Conservation (phyloP, 306 rosid species). For the Medicago arabica region DNA sequence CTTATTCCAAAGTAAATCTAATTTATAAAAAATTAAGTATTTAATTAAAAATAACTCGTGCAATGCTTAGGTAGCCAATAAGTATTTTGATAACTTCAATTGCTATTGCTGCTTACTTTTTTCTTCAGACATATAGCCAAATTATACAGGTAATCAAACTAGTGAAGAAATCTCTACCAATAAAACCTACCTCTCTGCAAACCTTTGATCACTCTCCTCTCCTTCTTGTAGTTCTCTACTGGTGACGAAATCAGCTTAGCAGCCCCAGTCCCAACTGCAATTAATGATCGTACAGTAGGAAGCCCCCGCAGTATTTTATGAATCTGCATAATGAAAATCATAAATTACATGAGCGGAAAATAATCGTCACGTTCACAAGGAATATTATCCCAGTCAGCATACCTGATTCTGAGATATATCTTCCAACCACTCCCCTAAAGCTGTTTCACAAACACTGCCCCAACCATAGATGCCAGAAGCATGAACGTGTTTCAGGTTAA, state of each 20-base stretch:
- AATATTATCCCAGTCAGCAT: slow-evolving; percentile 33
- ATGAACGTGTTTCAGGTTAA: slow-evolving; percentile 84
- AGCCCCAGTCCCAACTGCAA: slow-evolving; percentile 88
- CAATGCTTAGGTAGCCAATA: background rate
- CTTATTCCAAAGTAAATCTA: background rate
- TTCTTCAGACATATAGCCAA: background rate
- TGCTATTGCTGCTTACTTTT: slow-evolving; percentile 34
- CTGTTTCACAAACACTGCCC: slow-evolving; percentile 87
- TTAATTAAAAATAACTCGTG: slow-evolving; percentile 1
- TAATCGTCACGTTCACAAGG: slow-evolving; percentile 33
- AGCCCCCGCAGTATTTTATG: slow-evolving; percentile 84
- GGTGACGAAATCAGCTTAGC: slow-evolving; percentile 91
- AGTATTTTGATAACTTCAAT: slow-evolving; percentile 17
- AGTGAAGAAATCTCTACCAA: slow-evolving; percentile 32
- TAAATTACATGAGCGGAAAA: slow-evolving; percentile 39
- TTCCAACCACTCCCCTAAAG: slow-evolving; percentile 91
- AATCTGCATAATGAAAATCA: slow-evolving; percentile 55
- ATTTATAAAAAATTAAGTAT: background rate
- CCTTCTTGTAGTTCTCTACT: slow-evolving; percentile 89
- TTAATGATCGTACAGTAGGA: slow-evolving; percentile 81
- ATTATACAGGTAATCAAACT: slow-evolving; percentile 9
- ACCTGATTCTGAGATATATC: slow-evolving; percentile 98
- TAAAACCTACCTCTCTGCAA: slow-evolving; percentile 86
- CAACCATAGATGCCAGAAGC: slow-evolving; percentile 93
- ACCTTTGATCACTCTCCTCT: slow-evolving; percentile 89